Conservation (phyloP, 202 grass and related monocot species). For the Digitaria exilis region DNA sequence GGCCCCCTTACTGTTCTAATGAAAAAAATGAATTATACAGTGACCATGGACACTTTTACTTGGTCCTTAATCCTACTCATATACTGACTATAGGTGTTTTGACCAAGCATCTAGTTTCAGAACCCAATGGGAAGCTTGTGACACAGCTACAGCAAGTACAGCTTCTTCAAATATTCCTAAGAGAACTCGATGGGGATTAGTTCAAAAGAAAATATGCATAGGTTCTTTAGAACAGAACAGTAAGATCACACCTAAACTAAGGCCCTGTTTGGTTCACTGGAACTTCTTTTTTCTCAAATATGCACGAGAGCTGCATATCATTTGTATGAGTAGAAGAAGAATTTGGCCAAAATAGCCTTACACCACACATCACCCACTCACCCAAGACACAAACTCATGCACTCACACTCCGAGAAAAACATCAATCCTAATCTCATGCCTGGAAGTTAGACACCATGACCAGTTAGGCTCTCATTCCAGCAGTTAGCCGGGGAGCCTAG, state of each 20-base stretch:
- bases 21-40: slow-evolving; percentile 20
- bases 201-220: slow-evolving; percentile 20
- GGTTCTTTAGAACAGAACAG: slow-evolving; percentile 29
- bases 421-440: too few relatives aligned
- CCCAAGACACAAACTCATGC: too few relatives aligned
- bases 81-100: background rate
- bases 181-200: background rate
- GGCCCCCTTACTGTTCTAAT: background rate
- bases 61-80: slow-evolving; percentile 1
- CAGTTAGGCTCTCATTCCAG: too few relatives aligned
- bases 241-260: background rate
- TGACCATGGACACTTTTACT: background rate
- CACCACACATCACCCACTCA: too few relatives aligned
- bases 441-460: too few relatives aligned
- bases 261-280: too few relatives aligned
- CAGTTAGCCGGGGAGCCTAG: too few relatives aligned
- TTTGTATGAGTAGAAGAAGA: too few relatives aligned
- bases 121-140: background rate
- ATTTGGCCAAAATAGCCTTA: too few relatives aligned
- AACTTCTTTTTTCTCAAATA: too few relatives aligned
- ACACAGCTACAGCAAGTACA: slow-evolving; percentile 7
- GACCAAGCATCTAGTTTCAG: slow-evolving; percentile 12
- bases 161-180: background rate
- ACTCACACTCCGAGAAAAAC: too few relatives aligned
- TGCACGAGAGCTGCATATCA: too few relatives aligned